Conservation (phyloP, 2,329 filamentous ascomycete species). For the Aquanectria penicillioides region DNA sequence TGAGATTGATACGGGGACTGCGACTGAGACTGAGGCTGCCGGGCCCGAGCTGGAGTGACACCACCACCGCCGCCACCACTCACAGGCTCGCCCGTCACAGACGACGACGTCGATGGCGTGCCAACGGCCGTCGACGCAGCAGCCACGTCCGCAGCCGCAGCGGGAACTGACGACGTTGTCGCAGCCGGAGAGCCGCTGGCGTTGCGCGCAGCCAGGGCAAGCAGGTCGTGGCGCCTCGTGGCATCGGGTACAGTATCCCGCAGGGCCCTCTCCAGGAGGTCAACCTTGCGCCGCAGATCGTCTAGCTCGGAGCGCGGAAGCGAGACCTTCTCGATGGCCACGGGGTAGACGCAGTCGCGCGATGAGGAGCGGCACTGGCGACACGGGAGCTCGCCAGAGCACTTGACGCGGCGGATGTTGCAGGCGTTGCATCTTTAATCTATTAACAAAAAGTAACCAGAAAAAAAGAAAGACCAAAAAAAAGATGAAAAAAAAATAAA, state of each 20-base stretch:
- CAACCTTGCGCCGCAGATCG: slow-evolving; percentile 50
- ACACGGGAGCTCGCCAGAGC: slow-evolving; percentile 61
- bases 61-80: background rate
- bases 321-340: slow-evolving; percentile 54
- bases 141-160: background rate
- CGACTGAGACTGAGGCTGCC: background rate
- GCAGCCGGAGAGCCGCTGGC: slow-evolving; percentile 28
- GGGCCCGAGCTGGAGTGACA: too few species aligned
- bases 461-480: slow-evolving; percentile 15
- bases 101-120: background rate
- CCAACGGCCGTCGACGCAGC: background rate
- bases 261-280: slow-evolving; percentile 52
- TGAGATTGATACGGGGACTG: slow-evolving; percentile 16
- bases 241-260: slow-evolving; percentile 49
- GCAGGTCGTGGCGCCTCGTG: slow-evolving; percentile 46
- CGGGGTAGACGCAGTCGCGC: slow-evolving; percentile 60
- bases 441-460: background rate
- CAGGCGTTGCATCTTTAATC: slow-evolving; percentile 60
- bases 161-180: slow-evolving; percentile 1
- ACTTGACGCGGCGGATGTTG: slow-evolving; percentile 63
- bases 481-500: background rate
- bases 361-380: slow-evolving; percentile 54
- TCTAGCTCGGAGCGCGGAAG: slow-evolving; percentile 55
- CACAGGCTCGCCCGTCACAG: background rate
- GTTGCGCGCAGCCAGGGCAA: slow-evolving; percentile 39